Conservation (phyloP, 257 asterid species). For the Apocynum venetum region DNA sequence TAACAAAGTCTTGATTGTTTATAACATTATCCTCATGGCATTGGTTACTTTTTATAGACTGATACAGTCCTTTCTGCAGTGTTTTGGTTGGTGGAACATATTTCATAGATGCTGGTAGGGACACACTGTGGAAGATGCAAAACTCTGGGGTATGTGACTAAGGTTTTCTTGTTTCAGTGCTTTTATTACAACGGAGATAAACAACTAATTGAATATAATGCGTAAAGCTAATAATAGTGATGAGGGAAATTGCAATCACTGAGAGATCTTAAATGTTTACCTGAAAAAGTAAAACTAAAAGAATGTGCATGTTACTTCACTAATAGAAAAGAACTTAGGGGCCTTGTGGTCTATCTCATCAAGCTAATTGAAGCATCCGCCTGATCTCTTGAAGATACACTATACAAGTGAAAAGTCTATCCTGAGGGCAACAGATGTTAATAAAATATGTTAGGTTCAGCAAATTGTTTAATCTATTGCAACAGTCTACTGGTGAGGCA, state of each 20-base stretch:
- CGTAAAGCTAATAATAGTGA: neutral
- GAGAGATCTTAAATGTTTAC: neutral
- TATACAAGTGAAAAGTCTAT: neutral
- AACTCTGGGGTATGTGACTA: conserved; percentile 65
- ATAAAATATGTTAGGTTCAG: neutral
- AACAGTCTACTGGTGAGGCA: neutral
- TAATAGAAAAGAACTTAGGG: neutral
- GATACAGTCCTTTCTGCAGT: conserved; percentile 35
- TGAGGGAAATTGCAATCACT: neutral
- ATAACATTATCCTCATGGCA: neutral
- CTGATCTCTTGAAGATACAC: neutral
- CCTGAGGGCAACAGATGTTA: neutral
- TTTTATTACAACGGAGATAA: neutral
- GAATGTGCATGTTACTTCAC: neutral
- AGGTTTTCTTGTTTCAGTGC: conserved; percentile 3
- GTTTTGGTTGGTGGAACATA: conserved; percentile 57
- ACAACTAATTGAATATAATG: neutral
- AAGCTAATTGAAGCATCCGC: neutral
- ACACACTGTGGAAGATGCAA: conserved; percentile 64
- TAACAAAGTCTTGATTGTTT: neutral
- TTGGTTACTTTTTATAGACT: neutral
- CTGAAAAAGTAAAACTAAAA: neutral
- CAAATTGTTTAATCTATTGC: neutral
- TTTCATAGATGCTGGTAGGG: conserved; percentile 51
- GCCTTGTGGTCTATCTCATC: neutral